These are phyloP conservation scores for Umbelopsis sp. DNA, from an alignment of 192 early-diverging fungal species.

Conservation along the genomic window DNA sequence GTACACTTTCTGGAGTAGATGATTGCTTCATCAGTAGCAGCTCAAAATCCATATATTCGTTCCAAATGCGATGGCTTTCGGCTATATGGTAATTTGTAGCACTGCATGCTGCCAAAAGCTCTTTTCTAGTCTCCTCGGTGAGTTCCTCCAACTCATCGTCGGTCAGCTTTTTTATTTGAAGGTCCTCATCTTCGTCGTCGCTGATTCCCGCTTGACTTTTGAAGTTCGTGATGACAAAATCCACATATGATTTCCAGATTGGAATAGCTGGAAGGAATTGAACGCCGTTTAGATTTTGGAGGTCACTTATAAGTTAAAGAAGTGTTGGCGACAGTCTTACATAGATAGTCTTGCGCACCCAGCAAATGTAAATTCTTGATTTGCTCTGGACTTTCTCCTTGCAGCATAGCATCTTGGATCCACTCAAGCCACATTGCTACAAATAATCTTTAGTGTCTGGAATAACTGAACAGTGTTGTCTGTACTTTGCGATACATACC, in stretches of 20 bases:
- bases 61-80: conserved; percentile 68
- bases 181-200: conserved; percentile 35
- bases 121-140: conserved; percentile 43
- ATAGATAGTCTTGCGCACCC: conserved; percentile 71
- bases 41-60: conserved; percentile 63
- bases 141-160: conserved; percentile 27
- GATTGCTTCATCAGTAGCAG: conserved; percentile 43
- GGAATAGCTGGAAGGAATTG: conserved; percentile 55
- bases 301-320: background rate
- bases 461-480: background rate
- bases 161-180: background rate
- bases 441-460: background rate
- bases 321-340: conserved; percentile 43
- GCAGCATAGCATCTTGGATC: conserved; percentile 65
- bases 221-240: conserved; percentile 58
- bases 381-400: conserved; percentile 53
- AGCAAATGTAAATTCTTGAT: conserved; percentile 55
- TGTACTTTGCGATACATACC: conserved; percentile 37
- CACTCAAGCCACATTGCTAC: conserved; percentile 75
- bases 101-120: conserved; percentile 48
- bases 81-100: conserved; percentile 59
- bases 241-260: conserved; percentile 66
- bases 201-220: conserved; percentile 18
- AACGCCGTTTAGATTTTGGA: background rate
- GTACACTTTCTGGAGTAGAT: background rate